Evolutionary conservation across 805 yeast species (phyloP).

Genomic region (Scheffersomyces stipitis): DNA sequence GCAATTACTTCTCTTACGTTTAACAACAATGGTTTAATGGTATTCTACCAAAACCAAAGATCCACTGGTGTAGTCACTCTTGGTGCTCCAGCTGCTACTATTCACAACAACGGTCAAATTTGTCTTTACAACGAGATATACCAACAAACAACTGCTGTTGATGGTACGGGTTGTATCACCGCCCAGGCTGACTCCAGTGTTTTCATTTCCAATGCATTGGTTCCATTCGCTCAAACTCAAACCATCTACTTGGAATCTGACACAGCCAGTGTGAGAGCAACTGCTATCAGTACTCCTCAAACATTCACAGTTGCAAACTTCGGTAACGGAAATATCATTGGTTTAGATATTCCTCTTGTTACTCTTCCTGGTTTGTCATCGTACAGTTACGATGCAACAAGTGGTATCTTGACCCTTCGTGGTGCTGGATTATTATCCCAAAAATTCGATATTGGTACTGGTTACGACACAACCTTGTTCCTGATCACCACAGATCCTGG

Average conservation of each 20-base stretch:
- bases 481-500: slow-evolving; percentile 5
- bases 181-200: slow-evolving; percentile 12
- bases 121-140: slow-evolving; percentile 24
- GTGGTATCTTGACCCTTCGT: slow-evolving; percentile 22
- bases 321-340: slow-evolving; percentile 29
- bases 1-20: slow-evolving; percentile 7
- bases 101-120: slow-evolving; percentile 22
- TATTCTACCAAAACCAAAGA: slow-evolving; percentile 20
- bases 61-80: slow-evolving; percentile 18
- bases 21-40: slow-evolving; percentile 20
- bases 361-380: not conserved
- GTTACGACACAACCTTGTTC: slow-evolving; percentile 6
- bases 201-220: slow-evolving; percentile 7
- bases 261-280: slow-evolving; percentile 10
- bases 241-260: slow-evolving; percentile 10
- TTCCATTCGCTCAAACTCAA: slow-evolving; percentile 6
- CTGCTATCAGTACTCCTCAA: slow-evolving; percentile 17
- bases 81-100: slow-evolving; percentile 8
- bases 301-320: slow-evolving; percentile 24
- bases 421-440: slow-evolving; percentile 6
- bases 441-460: slow-evolving; percentile 9
- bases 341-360: slow-evolving; percentile 14
- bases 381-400: slow-evolving; percentile 5
- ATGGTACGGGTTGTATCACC: slow-evolving; percentile 29
- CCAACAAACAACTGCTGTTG: slow-evolving; percentile 19